Evolutionary conservation across 2,329 filamentous ascomycete genomes (phyloP).

Genomic region (Huntiella moniliformis): DNA sequence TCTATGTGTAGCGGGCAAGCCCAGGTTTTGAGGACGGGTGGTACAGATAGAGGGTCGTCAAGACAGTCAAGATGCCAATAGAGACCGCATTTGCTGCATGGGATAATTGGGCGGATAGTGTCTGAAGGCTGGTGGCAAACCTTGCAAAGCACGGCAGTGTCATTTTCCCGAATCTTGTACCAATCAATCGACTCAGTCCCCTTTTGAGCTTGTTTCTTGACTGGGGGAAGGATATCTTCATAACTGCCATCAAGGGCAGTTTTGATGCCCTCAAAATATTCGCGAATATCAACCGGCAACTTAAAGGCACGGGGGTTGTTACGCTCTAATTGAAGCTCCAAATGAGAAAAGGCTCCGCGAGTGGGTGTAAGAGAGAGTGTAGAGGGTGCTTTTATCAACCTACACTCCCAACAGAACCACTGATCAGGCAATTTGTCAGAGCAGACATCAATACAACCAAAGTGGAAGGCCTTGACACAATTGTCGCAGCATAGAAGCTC

Average conservation of each 20-base stretch:
- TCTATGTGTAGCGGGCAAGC: conserved; percentile 77
- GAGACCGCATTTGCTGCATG: conserved; percentile 65
- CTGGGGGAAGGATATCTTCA: conserved; percentile 38
- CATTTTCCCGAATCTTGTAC: conserved; percentile 47
- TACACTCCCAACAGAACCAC: conserved; percentile 70
- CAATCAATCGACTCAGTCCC: conserved; percentile 48
- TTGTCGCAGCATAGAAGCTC: conserved; percentile 86
- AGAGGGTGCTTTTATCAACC: conserved; percentile 21
- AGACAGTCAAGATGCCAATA: conserved; percentile 89
- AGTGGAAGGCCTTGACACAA: conserved; percentile 79
- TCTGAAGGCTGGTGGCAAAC: conserved; percentile 49
- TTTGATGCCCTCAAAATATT: conserved; percentile 61
- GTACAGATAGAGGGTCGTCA: conserved; percentile 62
- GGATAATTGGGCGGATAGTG: conserved; percentile 53
- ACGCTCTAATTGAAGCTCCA: conserved; percentile 46
- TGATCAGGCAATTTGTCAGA: conserved; percentile 49
- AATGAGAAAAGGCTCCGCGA: conserved; percentile 38
- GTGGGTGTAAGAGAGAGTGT: conserved; percentile 7
- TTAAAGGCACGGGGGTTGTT: conserved; percentile 54
- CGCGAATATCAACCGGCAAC: conserved; percentile 51
- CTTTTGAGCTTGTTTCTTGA: conserved; percentile 17
- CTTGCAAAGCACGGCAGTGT: conserved; percentile 62
- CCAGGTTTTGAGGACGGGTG: conserved; percentile 63
- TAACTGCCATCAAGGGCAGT: conserved; percentile 65
- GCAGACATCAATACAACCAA: conserved; percentile 65